Percentiles rank a stretch among this genome's conserved stretches.
Evolutionary conservation across 169 alveolate species (phyloP).

Genomic region (Plasmodium cynomolgi): DNA sequence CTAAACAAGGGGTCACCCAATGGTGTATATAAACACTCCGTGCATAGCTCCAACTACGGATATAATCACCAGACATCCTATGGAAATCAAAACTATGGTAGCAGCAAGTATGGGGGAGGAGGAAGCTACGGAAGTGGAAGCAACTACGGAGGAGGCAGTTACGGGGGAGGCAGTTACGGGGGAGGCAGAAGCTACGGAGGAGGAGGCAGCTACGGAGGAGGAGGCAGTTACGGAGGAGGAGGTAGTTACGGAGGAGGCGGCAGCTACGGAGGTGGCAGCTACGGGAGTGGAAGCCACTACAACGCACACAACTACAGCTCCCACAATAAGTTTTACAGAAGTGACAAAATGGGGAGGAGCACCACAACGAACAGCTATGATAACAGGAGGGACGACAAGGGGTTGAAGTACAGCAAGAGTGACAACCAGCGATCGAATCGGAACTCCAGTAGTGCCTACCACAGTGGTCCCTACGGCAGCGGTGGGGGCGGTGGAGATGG

Average conservation of each 20-base stretch:
- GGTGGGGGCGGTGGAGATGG: background rate
- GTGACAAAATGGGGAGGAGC: slow-evolving; percentile 12
- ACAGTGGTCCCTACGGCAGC: slow-evolving; percentile 12
- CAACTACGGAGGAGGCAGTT: background rate
- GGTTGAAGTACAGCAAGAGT: background rate
- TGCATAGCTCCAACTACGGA: background rate
- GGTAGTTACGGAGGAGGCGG: background rate
- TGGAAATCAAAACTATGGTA: background rate
- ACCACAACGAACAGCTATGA: slow-evolving; percentile 7
- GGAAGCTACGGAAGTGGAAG: background rate
- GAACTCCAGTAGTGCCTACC: background rate
- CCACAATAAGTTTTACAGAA: slow-evolving; percentile 1
- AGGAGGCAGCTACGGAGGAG: no score
- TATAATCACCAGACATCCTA: background rate
- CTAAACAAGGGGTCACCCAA: background rate
- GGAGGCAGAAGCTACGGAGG: no score
- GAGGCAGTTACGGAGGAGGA: background rate
- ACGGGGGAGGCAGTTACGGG: no score
- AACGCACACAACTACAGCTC: background rate
- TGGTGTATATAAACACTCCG: slow-evolving; percentile 2
- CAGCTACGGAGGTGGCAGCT: background rate
- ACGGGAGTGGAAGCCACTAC: background rate
- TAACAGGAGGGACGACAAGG: slow-evolving; percentile 22
- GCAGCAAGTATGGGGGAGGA: background rate
- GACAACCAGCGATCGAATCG: slow-evolving; percentile 10